phyloP scores from a whole-genome alignment of 1,284 basidiomycete species.

The Sporisorium reilianum region DNA sequence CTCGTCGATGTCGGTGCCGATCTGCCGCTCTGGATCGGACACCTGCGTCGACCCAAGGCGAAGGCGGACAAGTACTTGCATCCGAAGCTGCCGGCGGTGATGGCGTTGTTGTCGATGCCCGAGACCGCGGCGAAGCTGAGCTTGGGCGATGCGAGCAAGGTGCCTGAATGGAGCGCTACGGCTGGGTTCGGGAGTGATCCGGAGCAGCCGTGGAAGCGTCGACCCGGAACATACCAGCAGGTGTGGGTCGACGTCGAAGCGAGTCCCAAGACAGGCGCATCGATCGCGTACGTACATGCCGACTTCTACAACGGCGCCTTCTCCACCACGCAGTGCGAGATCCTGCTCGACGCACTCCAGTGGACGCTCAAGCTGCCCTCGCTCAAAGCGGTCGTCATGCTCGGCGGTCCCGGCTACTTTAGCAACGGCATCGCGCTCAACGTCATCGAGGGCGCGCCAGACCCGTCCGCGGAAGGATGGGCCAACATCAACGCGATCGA shows the following conservation, averaged over 20 bases:
- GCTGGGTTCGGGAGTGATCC: constrained; percentile 28
- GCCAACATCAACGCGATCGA: constrained; percentile 72
- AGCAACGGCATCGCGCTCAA: constrained; percentile 72
- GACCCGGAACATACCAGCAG: constrained; percentile 70
- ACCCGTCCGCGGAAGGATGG: constrained; percentile 71
- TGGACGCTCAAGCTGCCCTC: constrained; percentile 69
- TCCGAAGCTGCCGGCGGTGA: constrained; percentile 71
- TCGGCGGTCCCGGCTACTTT: constrained; percentile 70
- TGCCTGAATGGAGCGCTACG: constrained; percentile 69
- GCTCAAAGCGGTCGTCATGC: constrained; percentile 70
- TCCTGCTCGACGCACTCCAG: constrained; percentile 69
- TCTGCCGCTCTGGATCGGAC: constrained; percentile 71
- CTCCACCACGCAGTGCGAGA: constrained; percentile 70
- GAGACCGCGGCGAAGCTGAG: constrained; percentile 60
- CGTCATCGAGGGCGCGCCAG: constrained; percentile 70
- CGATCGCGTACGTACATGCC: constrained; percentile 70
- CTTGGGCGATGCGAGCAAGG: constrained; percentile 56
- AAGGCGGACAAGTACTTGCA: constrained; percentile 68
- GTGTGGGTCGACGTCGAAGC: constrained; percentile 70
- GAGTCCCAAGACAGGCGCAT: constrained; percentile 20
- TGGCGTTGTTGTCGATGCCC: constrained; percentile 65
- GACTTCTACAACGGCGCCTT: constrained; percentile 72
- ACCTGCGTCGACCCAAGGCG: constrained; percentile 71
- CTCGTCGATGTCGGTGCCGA: constrained; percentile 70
- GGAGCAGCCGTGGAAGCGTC: constrained; percentile 29